These are phyloP conservation scores for Podila horticola DNA, from an alignment of 192 early-diverging fungal genomes.

Conservation along the genomic window DNA sequence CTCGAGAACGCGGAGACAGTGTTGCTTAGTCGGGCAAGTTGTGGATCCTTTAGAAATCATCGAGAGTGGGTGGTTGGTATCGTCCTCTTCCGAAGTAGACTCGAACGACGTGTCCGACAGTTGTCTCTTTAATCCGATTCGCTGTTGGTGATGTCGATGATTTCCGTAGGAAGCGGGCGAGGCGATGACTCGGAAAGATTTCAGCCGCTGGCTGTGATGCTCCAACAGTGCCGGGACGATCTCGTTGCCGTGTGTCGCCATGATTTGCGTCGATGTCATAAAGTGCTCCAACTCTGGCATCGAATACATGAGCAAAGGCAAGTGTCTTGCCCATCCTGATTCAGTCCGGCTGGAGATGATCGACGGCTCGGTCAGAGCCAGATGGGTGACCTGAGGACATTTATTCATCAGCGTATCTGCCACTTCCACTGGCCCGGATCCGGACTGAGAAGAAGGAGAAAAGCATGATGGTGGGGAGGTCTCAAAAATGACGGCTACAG, in stretches of 20 bases:
- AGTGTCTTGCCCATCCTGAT: background rate
- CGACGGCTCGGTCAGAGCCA: constrained; percentile 13
- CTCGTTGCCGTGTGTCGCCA: background rate
- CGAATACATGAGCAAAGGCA: background rate
- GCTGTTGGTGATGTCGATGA: background rate
- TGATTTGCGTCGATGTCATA: background rate
- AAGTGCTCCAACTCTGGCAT: background rate
- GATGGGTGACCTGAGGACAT: constrained; percentile 1
- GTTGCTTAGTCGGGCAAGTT: background rate
- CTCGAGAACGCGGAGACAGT: constrained; percentile 9
- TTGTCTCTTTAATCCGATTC: too few relatives aligned
- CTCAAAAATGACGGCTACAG: too few relatives aligned
- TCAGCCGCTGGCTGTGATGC: background rate
- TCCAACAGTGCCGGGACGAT: background rate
- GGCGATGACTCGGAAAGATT: background rate
- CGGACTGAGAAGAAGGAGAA: background rate
- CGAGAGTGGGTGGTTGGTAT: background rate
- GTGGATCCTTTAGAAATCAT: background rate
- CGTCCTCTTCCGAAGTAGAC: background rate
- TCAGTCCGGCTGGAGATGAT: background rate
- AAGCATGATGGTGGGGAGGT: too few relatives aligned
- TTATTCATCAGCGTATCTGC: background rate
- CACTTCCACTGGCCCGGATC: background rate
- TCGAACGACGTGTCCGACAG: too few relatives aligned
- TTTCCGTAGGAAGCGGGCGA: background rate